phyloP scores from a whole-genome alignment of 495 filamentous ascomycete species.

The Chaetomium cochliodes region DNA sequence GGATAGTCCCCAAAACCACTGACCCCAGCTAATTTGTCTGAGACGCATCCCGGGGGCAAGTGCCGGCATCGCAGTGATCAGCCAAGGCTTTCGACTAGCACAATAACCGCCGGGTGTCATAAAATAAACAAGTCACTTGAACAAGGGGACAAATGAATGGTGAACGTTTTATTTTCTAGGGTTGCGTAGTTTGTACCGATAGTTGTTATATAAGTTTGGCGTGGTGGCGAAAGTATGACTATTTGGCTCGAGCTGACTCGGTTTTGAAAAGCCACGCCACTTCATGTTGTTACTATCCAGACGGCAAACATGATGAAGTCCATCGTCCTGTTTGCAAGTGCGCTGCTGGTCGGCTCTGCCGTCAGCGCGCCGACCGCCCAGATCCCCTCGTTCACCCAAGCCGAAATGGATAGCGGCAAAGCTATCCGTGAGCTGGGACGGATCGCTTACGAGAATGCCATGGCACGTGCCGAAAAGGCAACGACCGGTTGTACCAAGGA shows the following conservation, averaged over 20 bases:
- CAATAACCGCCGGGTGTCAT: not conserved
- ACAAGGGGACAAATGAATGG: not conserved
- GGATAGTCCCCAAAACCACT: not conserved
- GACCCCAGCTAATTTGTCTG: not conserved
- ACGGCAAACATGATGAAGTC: slow-evolving; percentile 1
- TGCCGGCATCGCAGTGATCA: not conserved
- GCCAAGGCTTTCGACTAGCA: not conserved
- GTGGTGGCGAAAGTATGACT: not conserved
- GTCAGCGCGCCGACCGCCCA: slow-evolving; percentile 7
- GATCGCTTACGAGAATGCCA: slow-evolving; percentile 37
- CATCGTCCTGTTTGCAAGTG: not conserved
- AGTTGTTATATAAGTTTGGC: not conserved
- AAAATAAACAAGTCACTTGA: not conserved
- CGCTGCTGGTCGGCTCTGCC: slow-evolving; percentile 12
- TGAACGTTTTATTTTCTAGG: not conserved
- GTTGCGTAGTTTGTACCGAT: not conserved
- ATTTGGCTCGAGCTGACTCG: not conserved
- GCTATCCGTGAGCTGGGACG: slow-evolving; percentile 37
- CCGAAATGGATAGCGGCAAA: slow-evolving; percentile 42
- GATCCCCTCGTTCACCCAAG: slow-evolving; percentile 34
- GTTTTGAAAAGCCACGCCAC: not conserved
- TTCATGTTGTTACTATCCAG: not conserved
- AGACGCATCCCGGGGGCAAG: not conserved
- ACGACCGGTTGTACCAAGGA: slow-evolving; percentile 44
- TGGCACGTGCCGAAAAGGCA: slow-evolving; percentile 35